These are phyloP conservation scores for Beauveria brongniartii DNA, from an alignment of 2,329 filamentous ascomycete species.

Conservation along the genomic window DNA sequence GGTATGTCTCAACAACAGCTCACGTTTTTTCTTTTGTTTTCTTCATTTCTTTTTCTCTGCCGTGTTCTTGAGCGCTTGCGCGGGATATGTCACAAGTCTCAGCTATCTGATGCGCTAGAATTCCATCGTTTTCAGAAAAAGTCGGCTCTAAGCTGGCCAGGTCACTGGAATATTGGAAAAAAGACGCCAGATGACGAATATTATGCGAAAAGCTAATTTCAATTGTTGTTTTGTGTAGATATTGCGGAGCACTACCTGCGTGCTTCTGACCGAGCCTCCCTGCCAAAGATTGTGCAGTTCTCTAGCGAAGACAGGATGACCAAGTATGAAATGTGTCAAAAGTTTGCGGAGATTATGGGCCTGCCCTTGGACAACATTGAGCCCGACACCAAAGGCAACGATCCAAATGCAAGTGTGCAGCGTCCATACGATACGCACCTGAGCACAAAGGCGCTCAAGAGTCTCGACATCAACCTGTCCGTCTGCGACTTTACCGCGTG, in stretches of 20 bases:
- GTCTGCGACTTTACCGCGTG: constrained; percentile 71
- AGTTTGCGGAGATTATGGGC: constrained; percentile 72
- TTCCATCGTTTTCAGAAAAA: neutral
- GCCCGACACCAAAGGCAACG: constrained; percentile 62
- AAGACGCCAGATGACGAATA: neutral
- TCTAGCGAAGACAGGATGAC: constrained; percentile 79
- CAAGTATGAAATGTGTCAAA: constrained; percentile 80
- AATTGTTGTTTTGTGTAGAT: constrained; percentile 36
- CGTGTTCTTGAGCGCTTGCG: neutral
- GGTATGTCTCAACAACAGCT: constrained; percentile 34
- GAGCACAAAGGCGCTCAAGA: constrained; percentile 63
- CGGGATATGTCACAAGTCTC: neutral
- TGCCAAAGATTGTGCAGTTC: constrained; percentile 74
- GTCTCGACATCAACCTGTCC: constrained; percentile 65
- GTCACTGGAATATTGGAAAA: neutral
- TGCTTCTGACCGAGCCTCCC: constrained; percentile 34
- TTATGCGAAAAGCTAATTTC: neutral
- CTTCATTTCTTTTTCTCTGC: constrained; percentile 8
- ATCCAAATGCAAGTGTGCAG: constrained; percentile 62
- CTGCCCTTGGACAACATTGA: constrained; percentile 60
- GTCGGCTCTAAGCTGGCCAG: neutral
- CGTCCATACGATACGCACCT: constrained; percentile 85
- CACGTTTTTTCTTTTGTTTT: constrained; percentile 1
- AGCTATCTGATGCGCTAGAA: neutral
- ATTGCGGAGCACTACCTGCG: constrained; percentile 61